Evolutionary conservation across 352 stramenopile genomes (phyloP), one percentile per base, ranked within the genome.

Genomic region (Albugo candida): DNA sequence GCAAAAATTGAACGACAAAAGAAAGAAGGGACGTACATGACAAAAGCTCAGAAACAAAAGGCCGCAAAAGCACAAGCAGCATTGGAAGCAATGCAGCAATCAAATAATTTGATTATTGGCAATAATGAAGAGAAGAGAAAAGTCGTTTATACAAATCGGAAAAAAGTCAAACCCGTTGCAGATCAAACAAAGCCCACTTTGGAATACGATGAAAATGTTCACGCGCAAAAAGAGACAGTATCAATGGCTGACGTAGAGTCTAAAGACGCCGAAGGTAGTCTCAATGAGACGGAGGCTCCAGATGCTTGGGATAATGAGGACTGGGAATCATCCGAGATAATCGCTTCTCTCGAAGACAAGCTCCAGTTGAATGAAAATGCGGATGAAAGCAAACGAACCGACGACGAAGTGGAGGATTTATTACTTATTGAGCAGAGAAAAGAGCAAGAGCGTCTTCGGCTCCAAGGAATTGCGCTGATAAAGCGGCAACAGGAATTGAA

Each of bases 1-100:
- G 74, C 77, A 51, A 94, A 94, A 63, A 70, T 92, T 38, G 91
- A 97, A 47, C 79, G 76, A 18, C 85, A 97, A 65, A 97, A 97
- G 65, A 84, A 83, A 46, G 88, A 97, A 45, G 94, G 94, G 45
- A 98, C 91, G 44, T 98, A 98, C 74, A 97, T 97, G 91, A 98
- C 94, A n/a, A 98, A 98, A 68, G 87, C 85, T 36, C 89, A 98
- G 65, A 97, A 97, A 61, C 70, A 94, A 51, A 95, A 97, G 67
- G 81, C 76, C 0, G 70, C 69, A 41, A 68, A 83, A 47, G 83
- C 87, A 14, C 70, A 96, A 58, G 79, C 83, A 12, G 70, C 87
- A 34, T 59, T 96, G 14, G 79, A 96, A 56, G 81, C 83, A 12
- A 93, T 97, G 89, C 74, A 91, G 55, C 81, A 85, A 36, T 83